Conservation (phyloP, 441 rosid genomes). For the Gossypium davidsonii region DNA sequence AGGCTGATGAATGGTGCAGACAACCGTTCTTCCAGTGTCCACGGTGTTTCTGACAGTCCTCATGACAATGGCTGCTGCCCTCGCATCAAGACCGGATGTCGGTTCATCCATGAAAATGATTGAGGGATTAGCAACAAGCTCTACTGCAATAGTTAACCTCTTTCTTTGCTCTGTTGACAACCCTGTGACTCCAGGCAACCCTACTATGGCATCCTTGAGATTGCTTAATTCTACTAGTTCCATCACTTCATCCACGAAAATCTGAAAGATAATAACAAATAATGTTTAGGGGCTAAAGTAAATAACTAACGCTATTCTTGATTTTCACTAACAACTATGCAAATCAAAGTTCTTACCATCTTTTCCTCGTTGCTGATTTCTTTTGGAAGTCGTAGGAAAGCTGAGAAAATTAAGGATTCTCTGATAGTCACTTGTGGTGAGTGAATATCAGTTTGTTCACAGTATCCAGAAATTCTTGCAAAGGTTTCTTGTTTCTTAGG, state of each 20-base stretch:
- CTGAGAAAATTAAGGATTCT: slow-evolving; percentile 84
- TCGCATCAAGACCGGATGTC: slow-evolving; percentile 73
- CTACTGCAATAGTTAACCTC: slow-evolving; percentile 70
- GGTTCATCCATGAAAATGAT: slow-evolving; percentile 85
- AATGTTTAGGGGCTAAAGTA: neutral
- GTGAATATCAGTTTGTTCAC: slow-evolving; percentile 88
- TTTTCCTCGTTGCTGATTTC: slow-evolving; percentile 63
- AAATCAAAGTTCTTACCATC: slow-evolving; percentile 39
- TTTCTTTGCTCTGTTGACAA: slow-evolving; percentile 71
- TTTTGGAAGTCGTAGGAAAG: slow-evolving; percentile 73
- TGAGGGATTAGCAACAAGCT: slow-evolving; percentile 69
- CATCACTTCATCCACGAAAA: slow-evolving; percentile 68
- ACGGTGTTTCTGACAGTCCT: slow-evolving; percentile 73
- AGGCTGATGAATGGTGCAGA: slow-evolving; percentile 79
- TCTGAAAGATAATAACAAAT: slow-evolving; percentile 25
- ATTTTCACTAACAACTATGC: neutral
- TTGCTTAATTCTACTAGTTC: slow-evolving; percentile 10
- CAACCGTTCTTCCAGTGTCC: slow-evolving; percentile 69
- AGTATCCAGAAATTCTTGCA: slow-evolving; percentile 91
- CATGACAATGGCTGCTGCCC: slow-evolving; percentile 81
- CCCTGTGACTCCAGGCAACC: slow-evolving; percentile 61
- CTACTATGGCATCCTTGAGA: slow-evolving; percentile 26
- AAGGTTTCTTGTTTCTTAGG: slow-evolving; percentile 89
- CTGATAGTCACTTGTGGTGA: slow-evolving; percentile 83
- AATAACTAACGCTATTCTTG: neutral